Evolutionary conservation across 2,329 filamentous ascomycete species (phyloP).

Genomic region (Parascedosporium putredinis): DNA sequence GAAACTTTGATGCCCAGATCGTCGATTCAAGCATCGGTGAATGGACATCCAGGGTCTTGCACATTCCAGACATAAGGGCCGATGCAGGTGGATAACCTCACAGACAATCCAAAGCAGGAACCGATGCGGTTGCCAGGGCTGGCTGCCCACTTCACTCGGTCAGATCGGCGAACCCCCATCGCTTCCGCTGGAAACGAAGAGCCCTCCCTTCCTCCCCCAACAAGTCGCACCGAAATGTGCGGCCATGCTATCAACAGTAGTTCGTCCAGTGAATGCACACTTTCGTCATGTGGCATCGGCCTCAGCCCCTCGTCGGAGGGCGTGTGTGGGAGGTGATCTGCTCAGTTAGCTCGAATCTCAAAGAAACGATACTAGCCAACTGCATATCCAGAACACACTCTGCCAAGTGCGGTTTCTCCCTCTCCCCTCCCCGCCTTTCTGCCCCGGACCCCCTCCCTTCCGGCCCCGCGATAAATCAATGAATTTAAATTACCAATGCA

Average conservation of each 20-base stretch:
- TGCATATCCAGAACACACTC: neutral
- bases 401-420: no score
- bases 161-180: neutral
- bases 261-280: neutral
- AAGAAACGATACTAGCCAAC: no score
- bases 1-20: neutral
- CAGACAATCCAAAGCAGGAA: conserved; percentile 1
- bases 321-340: neutral
- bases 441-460: no score
- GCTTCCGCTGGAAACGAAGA: neutral
- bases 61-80: neutral
- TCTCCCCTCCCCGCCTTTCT: no score
- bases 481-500: neutral
- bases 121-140: neutral
- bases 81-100: conserved; percentile 1
- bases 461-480: neutral
- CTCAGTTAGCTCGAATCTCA: neutral
- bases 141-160: neutral
- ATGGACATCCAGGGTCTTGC: neutral
- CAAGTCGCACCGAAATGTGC: neutral
- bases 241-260: no score
- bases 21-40: neutral
- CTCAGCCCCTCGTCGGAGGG: neutral
- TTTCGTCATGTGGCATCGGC: neutral
- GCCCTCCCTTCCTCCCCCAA: neutral